Evolutionary conservation across 2,329 filamentous ascomycete genomes (phyloP), one percentile per base, ranked within the genome.

Genomic region (Lizonia empirigonia): DNA sequence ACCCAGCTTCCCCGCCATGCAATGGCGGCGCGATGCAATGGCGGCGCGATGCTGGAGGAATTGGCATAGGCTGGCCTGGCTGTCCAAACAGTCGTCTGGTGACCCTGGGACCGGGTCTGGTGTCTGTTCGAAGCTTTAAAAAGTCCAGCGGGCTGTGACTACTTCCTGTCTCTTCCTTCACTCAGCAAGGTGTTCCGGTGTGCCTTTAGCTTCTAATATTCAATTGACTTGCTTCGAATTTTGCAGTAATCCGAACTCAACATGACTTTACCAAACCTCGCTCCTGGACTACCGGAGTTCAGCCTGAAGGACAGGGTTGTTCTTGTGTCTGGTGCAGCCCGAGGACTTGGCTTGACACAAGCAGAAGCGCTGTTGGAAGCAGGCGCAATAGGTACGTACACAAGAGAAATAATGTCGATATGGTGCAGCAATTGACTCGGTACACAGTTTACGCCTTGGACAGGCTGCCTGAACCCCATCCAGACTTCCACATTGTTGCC

Each of bases 361-460:
- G 83, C 87, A 1, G 88, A 92, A 63, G 88, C 85, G 1, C 74
- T 92, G 12, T 77, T 90, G 10, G 88, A 92, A 71, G 88, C 88
- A 19, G 89, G 89, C 16, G 89, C 90, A 26, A 88, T 73, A 58
- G 82, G 82, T 84, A 65, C 39, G 53, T 33, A 15, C 5, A 13
- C 3, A 19, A 9, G 5, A 10, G 1, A 10, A 3, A 2, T n/a
- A 16, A 15, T 13, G 10, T 22, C 3, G 16, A 38, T n/a, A 8
- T 37, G 18, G 15, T 19, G 6, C 20, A 36, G 13, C 19, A 5
- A 22, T n/a, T 44, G 20, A 52, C 23, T 13, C 8, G 8, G n/a
- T n/a, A 8, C 20, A 33, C 44, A 83, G 85, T 89, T 24, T 86
- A 89, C 68, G 84, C 84, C 27, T 77, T 88, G 44, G 87, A 90